These are phyloP conservation scores for Echites panduratus DNA, from an alignment of 257 asterid genomes.

Conservation along the genomic window DNA sequence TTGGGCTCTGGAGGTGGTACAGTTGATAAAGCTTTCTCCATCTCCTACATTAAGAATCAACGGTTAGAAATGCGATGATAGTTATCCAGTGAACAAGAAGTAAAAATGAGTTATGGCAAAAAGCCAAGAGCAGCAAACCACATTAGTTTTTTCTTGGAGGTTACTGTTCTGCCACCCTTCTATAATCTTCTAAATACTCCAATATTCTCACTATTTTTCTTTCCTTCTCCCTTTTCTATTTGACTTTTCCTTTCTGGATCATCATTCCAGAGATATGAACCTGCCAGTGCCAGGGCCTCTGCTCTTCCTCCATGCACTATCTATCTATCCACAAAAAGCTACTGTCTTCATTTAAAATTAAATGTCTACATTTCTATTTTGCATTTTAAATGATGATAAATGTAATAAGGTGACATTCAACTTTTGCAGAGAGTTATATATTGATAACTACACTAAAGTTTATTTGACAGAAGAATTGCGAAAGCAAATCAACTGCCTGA, in stretches of 20 bases:
- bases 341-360: background rate
- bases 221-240: background rate
- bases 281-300: background rate
- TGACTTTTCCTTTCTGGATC: background rate
- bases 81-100: too few relatives aligned
- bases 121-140: too few relatives aligned
- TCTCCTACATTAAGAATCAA: conserved; percentile 24
- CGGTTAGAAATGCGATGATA: background rate
- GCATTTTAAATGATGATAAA: too few relatives aligned
- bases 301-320: background rate
- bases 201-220: background rate
- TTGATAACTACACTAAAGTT: background rate
- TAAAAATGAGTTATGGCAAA: too few relatives aligned
- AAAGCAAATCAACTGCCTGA: background rate
- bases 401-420: background rate
- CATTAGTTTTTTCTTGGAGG: background rate
- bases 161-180: background rate
- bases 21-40: conserved; percentile 29
- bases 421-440: background rate
- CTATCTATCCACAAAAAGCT: background rate
- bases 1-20: conserved; percentile 37
- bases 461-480: background rate
- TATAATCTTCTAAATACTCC: background rate
- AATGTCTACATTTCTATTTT: too few relatives aligned
- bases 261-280: background rate